A percentile compares a stretch with the other conserved stretches of the same genome.
Evolutionary conservation across 1,284 basidiomycete genomes (phyloP).

Genomic region (Austroboletus novae-zelandiae): DNA sequence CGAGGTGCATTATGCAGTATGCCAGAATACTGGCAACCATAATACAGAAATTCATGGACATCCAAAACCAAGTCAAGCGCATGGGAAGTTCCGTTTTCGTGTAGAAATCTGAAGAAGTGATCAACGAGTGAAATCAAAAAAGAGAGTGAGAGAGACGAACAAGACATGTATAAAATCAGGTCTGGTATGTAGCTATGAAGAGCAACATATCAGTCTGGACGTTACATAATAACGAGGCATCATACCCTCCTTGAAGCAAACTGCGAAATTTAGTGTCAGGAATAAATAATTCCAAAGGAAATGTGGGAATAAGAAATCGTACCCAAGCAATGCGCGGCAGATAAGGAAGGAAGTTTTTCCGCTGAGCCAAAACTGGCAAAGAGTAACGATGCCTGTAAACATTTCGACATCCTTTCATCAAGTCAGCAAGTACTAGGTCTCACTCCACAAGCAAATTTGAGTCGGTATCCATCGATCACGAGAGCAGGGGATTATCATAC

Average conservation of each 20-base stretch:
- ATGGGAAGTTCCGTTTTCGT: conserved; percentile 65
- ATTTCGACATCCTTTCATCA: not conserved
- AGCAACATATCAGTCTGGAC: conserved; percentile 25
- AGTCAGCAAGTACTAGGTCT: conserved; percentile 22
- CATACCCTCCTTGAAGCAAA: conserved; percentile 56
- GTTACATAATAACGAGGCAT: too few species aligned
- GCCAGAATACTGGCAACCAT: conserved; percentile 60
- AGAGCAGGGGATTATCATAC: conserved; percentile 29
- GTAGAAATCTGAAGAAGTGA: conserved; percentile 42
- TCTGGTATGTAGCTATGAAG: not conserved
- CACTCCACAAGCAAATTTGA: conserved; percentile 40
- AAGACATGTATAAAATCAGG: conserved; percentile 35
- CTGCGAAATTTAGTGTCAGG: conserved; percentile 30
- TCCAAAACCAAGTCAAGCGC: conserved; percentile 68
- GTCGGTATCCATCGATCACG: conserved; percentile 67
- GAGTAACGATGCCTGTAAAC: conserved; percentile 36
- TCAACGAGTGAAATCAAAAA: not conserved
- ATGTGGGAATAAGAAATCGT: not conserved
- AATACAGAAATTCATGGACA: conserved; percentile 44
- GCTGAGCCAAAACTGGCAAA: conserved; percentile 61
- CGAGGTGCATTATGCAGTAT: conserved; percentile 59
- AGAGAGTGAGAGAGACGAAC: conserved; percentile 26
- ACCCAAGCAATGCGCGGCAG: conserved; percentile 43
- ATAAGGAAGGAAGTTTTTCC: conserved; percentile 55
- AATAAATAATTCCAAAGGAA: too few species aligned